Evolutionary conservation across 1,139 yeast species (phyloP).

Genomic region (Magnusiomyces fungicola): DNA sequence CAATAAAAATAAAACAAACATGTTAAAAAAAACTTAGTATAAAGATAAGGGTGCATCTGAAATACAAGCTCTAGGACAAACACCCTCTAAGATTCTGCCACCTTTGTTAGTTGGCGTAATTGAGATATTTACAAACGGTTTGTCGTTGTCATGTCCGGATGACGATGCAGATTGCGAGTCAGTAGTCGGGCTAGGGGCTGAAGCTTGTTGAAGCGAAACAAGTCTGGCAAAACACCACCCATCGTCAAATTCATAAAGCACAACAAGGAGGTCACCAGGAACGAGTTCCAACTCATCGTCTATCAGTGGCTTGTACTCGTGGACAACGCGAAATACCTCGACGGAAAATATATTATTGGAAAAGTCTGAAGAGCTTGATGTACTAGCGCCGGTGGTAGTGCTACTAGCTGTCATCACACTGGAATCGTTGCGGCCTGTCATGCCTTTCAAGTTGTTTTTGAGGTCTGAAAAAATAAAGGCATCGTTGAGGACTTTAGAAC

Average conservation of each 20-base stretch:
- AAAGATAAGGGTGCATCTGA: conserved; percentile 8
- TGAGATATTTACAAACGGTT: not conserved
- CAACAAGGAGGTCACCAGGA: conserved; percentile 28
- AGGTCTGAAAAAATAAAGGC: too few species aligned
- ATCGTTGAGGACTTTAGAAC: too few species aligned
- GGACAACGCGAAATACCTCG: conserved; percentile 23
- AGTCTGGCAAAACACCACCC: conserved; percentile 33
- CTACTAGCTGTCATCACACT: too few species aligned
- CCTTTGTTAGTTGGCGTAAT: conserved; percentile 4
- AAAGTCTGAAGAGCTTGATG: too few species aligned
- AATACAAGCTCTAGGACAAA: conserved; percentile 29
- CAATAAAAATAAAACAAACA: too few species aligned
- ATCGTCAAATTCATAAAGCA: conserved; percentile 33
- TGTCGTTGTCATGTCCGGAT: not conserved
- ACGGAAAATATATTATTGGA: too few species aligned
- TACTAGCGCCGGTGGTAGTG: too few species aligned
- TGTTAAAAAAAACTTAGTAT: too few species aligned
- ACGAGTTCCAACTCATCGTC: conserved; percentile 32
- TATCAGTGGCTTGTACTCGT: conserved; percentile 28
- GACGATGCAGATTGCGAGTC: not conserved
- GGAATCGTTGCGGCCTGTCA: too few species aligned
- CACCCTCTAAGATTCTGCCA: conserved; percentile 21
- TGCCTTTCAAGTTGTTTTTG: too few species aligned
- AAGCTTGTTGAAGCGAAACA: conserved; percentile 3
- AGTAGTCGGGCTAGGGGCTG: not conserved